These are phyloP conservation scores for Leishmania tropica DNA, from an alignment of 208 protist species.

Conservation along the genomic window DNA sequence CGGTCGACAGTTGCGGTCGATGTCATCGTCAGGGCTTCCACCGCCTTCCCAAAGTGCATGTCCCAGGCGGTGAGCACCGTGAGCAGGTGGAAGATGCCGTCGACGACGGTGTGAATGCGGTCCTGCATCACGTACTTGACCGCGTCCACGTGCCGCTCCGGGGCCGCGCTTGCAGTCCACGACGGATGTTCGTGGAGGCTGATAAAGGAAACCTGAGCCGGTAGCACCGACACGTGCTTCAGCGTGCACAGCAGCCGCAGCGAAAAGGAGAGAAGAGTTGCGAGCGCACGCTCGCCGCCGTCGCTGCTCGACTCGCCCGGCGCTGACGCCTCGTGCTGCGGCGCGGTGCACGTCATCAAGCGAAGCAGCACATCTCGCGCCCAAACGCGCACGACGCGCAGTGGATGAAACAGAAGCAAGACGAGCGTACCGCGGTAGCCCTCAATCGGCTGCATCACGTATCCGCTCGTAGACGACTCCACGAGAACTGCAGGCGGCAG, in stretches of 20 bases:
- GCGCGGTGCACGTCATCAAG: background rate
- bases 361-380: slow-evolving; percentile 24
- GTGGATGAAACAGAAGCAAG: slow-evolving; percentile 50
- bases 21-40: slow-evolving; percentile 1
- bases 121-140: slow-evolving; percentile 5
- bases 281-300: background rate
- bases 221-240: slow-evolving; percentile 38
- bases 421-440: slow-evolving; percentile 36
- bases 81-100: slow-evolving; percentile 53
- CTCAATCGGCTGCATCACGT: background rate
- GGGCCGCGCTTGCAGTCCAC: background rate
- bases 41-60: slow-evolving; percentile 10
- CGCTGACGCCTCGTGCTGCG: background rate
- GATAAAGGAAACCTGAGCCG: slow-evolving; percentile 9
- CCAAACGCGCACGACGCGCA: slow-evolving; percentile 42
- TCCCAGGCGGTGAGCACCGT: slow-evolving; percentile 57
- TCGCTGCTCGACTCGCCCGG: background rate
- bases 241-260: slow-evolving; percentile 60
- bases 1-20: background rate
- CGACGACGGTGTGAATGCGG: slow-evolving; percentile 22
- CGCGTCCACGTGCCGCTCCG: background rate
- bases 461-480: background rate
- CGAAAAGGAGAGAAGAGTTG: slow-evolving; percentile 24
- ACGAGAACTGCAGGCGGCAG: background rate
- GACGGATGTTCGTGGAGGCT: background rate